phyloP scores from a whole-genome alignment of 495 filamentous ascomycete species.

The Thermothielavioides terrestris region DNA sequence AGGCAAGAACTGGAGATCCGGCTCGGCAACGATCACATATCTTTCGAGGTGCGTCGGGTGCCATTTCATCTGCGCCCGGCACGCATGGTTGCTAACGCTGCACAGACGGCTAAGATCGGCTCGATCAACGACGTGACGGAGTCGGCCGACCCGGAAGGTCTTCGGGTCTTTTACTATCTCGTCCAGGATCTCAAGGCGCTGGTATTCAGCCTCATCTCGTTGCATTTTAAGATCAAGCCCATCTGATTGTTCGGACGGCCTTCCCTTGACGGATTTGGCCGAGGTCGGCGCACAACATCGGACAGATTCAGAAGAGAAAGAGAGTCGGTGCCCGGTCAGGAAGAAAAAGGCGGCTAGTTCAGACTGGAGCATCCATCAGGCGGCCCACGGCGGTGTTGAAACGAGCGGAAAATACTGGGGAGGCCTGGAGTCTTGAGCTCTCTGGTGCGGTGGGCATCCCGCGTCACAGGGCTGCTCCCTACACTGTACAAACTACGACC shows the following conservation, averaged over 20 bases:
- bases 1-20: slow-evolving; percentile 95
- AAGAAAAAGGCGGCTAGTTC: too few species aligned
- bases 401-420: too few species aligned
- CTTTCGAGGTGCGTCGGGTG: slow-evolving; percentile 66
- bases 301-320: not conserved
- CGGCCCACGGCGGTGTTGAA: too few species aligned
- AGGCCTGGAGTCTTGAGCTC: too few species aligned
- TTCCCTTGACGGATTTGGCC: not conserved
- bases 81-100: slow-evolving; percentile 19
- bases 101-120: slow-evolving; percentile 94
- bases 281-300: not conserved
- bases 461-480: too few species aligned
- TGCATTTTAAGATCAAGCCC: slow-evolving; percentile 98
- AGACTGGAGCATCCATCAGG: too few species aligned
- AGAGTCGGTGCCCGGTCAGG: too few species aligned
- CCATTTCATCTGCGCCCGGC: not conserved
- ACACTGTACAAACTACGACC: too few species aligned
- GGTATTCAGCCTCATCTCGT: slow-evolving; percentile 88
- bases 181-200: slow-evolving; percentile 96
- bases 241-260: slow-evolving; percentile 44
- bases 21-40: slow-evolving; percentile 91
- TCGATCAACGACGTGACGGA: slow-evolving; percentile 95
- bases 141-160: slow-evolving; percentile 89
- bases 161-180: slow-evolving; percentile 99
- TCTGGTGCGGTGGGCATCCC: too few species aligned